Evolutionary conservation across 257 asterid species (phyloP).

Genomic region (Sherardia arvensis): DNA sequence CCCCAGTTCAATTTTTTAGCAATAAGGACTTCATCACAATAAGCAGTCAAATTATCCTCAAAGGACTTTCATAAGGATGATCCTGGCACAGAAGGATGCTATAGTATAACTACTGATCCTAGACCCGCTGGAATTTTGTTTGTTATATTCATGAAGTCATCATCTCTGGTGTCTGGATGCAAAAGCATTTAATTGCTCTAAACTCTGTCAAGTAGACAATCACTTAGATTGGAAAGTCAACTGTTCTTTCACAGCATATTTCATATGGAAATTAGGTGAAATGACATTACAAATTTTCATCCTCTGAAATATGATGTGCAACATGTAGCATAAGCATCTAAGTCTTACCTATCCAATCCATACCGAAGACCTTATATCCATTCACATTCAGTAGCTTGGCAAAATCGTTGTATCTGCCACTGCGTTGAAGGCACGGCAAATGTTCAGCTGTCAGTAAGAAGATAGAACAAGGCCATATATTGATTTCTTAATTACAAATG

Average conservation of each 20-base stretch:
- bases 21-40: no score
- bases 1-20: no score
- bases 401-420: constrained; percentile 70
- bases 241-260: background rate
- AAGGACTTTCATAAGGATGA: no score
- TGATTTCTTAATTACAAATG: background rate
- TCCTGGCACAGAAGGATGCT: no score
- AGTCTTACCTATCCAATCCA: constrained; percentile 97
- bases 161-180: background rate
- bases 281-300: background rate
- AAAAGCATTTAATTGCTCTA: background rate
- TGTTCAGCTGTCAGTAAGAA: background rate
- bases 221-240: background rate
- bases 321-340: background rate
- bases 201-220: background rate
- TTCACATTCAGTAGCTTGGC: constrained; percentile 75
- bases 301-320: background rate
- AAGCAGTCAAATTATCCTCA: no score
- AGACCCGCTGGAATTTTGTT: background rate
- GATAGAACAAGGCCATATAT: background rate
- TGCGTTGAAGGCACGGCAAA: constrained; percentile 18
- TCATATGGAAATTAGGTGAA: background rate
- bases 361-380: constrained; percentile 83
- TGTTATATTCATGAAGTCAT: background rate
- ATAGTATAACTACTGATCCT: background rate